These are phyloP conservation scores for Brasilioporus rufonigricans DNA, from an alignment of 768 basidiomycete genomes.

Conservation along the genomic window DNA sequence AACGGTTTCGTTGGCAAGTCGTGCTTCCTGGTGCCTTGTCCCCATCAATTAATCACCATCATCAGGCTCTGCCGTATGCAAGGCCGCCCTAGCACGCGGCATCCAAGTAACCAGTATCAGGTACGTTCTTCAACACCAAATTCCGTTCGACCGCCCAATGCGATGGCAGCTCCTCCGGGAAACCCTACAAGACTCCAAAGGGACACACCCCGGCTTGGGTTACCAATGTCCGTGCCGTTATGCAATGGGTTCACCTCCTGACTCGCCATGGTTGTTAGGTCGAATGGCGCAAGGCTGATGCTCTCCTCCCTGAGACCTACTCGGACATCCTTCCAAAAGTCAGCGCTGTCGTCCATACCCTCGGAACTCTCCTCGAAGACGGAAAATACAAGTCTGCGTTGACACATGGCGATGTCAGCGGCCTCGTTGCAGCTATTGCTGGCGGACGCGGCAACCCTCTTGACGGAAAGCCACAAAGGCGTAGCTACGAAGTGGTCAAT, in stretches of 20 bases:
- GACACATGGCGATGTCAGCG: slow-evolving; percentile 52
- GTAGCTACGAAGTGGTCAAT: slow-evolving; percentile 79
- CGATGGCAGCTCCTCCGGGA: slow-evolving; percentile 74
- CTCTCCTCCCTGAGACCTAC: slow-evolving; percentile 75
- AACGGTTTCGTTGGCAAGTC: slow-evolving; percentile 91
- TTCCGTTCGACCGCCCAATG: background rate
- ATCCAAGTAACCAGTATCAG: slow-evolving; percentile 89
- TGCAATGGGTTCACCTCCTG: slow-evolving; percentile 4
- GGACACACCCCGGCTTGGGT: slow-evolving; percentile 90
- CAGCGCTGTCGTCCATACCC: slow-evolving; percentile 86
- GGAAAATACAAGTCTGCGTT: slow-evolving; percentile 76
- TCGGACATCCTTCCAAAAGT: slow-evolving; percentile 60
- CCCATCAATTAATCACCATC: slow-evolving; percentile 3
- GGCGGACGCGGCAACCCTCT: slow-evolving; percentile 57
- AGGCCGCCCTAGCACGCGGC: slow-evolving; percentile 78
- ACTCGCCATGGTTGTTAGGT: slow-evolving; percentile 49
- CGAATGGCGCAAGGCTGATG: slow-evolving; percentile 83
- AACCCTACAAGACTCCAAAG: slow-evolving; percentile 82
- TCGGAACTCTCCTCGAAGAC: slow-evolving; percentile 87
- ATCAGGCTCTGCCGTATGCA: slow-evolving; percentile 90
- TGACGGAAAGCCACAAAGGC: slow-evolving; percentile 39
- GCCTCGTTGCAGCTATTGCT: slow-evolving; percentile 47
- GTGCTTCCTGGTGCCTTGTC: background rate
- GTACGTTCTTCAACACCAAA: slow-evolving; percentile 34
- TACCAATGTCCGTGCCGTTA: slow-evolving; percentile 49